Base-by-base conservation (phyloP, 805 yeast species). In the Pichia nakasei region DNA sequence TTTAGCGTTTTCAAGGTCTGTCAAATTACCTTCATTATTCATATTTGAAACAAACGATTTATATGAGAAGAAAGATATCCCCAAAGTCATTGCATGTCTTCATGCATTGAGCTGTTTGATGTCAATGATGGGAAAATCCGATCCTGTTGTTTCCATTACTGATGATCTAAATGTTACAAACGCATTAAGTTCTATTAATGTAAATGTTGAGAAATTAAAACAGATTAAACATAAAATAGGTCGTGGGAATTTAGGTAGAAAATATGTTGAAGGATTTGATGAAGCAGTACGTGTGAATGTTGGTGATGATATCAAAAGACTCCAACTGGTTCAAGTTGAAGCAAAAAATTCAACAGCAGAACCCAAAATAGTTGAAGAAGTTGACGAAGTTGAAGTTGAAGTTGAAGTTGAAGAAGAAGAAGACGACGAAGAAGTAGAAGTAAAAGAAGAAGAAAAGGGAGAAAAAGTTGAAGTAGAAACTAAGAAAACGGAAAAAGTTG, bases 41-140 rank as follows among this genome's bases (percentile, higher is more conserved):
- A 74, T 84, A 39, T 93, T 93, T 59, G 98, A 91, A 59, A 73
- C 89, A 46, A 88, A 95, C 4, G 98, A 93, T 62, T 69, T 93
- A 32, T 93, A 88, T 63, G 97, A 93, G 57, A 82, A 82, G 57
- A 89, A 87, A 56, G 85, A 91, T 57, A 75, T 89, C 19, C 97
- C 97, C 15, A 89, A 86, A 57, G 97, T 93, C 22, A 83, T 93
- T 58, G 88, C 87, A 63, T 89, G 97, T 53, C 64, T 93, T 32
- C 96, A 91, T 65, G 96, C 96, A 2, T 65, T 91, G 50, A 80
- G 88, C 41, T 85, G 76, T 52, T 76, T 86, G 58, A 69, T 93
- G 44, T 72, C 81, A 47, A 69, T 72, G 52, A 68, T 76, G 22
- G 72, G 75, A 22, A 64, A 65, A 18, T 80, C 81, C 6, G 85